phyloP scores from a whole-genome alignment of 768 basidiomycete genomes.

The Phlebiopsis gigantea region DNA sequence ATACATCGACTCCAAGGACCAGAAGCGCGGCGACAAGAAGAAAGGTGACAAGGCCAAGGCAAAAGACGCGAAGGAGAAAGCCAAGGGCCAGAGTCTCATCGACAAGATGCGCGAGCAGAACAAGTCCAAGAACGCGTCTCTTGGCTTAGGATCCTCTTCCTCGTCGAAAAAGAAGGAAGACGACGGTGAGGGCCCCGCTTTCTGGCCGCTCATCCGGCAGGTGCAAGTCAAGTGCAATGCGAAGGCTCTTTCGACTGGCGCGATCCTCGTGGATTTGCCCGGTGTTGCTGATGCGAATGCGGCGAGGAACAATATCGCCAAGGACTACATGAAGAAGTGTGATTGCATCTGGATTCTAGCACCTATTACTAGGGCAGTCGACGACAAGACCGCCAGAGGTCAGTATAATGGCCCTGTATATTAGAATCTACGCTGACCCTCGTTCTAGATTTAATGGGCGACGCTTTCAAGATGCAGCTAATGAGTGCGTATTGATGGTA shows the following conservation, averaged over 20 bases:
- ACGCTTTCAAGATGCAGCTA: constrained; percentile 58
- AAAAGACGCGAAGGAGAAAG: constrained; percentile 15
- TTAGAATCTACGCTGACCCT: background rate
- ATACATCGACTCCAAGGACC: constrained; percentile 62
- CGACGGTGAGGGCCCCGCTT: constrained; percentile 31
- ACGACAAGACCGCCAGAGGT: constrained; percentile 61
- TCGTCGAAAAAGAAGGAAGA: constrained; percentile 14
- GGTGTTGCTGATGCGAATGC: constrained; percentile 65
- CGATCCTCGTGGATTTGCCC: constrained; percentile 59
- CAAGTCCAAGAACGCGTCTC: constrained; percentile 26
- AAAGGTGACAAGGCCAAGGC: constrained; percentile 29
- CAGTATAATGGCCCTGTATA: background rate
- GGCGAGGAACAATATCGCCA: constrained; percentile 56
- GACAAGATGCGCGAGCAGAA: constrained; percentile 24
- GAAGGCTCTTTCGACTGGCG: constrained; percentile 50
- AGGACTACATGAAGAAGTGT: constrained; percentile 63
- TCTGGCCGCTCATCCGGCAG: constrained; percentile 61
- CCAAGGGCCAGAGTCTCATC: constrained; percentile 16
- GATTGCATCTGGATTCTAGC: constrained; percentile 64
- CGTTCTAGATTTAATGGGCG: constrained; percentile 48
- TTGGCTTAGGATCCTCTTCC: background rate
- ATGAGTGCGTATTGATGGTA: constrained; percentile 45
- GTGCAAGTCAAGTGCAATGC: constrained; percentile 55
- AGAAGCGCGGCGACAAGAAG: constrained; percentile 39
- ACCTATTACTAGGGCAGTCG: constrained; percentile 58